A percentile compares a stretch with the other conserved stretches of the same genome.
phyloP scores from a whole-genome alignment of 2,329 filamentous ascomycete genomes.

The Aspergillus glaucus region DNA sequence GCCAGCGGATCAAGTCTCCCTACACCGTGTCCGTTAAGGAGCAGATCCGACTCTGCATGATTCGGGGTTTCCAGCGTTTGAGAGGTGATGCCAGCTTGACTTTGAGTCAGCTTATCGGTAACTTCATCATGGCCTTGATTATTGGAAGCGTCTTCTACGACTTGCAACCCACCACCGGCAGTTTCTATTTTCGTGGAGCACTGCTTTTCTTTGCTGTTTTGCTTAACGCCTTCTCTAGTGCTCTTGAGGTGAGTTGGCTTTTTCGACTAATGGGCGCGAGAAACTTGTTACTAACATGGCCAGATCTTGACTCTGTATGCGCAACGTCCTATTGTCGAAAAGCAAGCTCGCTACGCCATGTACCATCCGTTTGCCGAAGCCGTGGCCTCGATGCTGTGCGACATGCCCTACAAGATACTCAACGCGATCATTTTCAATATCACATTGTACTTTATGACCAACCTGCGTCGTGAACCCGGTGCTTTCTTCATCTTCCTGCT shows the following conservation, averaged over 20 bases:
- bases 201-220: conserved; percentile 83
- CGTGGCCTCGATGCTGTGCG: conserved; percentile 77
- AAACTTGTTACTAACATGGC: conserved; percentile 7
- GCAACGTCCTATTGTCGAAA: conserved; percentile 87
- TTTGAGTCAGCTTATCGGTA: conserved; percentile 59
- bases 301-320: conserved; percentile 77
- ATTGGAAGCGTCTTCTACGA: conserved; percentile 79
- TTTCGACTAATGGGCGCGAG: neutral
- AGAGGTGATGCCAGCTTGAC: conserved; percentile 71
- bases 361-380: conserved; percentile 88
- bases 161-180: conserved; percentile 55
- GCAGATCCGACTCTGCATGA: conserved; percentile 72
- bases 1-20: conserved; percentile 61
- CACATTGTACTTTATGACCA: conserved; percentile 79
- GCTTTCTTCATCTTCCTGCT: conserved; percentile 83
- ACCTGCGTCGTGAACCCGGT: conserved; percentile 65
- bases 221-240: conserved; percentile 76
- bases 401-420: conserved; percentile 75
- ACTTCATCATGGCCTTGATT: conserved; percentile 70
- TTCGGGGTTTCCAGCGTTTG: conserved; percentile 72
- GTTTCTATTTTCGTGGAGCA: conserved; percentile 73
- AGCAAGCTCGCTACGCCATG: conserved; percentile 77
- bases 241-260: conserved; percentile 54
- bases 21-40: conserved; percentile 73
- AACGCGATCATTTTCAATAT: conserved; percentile 74